Evolutionary conservation across 768 basidiomycete species (phyloP).

Genomic region (Wakefieldia striispora): DNA sequence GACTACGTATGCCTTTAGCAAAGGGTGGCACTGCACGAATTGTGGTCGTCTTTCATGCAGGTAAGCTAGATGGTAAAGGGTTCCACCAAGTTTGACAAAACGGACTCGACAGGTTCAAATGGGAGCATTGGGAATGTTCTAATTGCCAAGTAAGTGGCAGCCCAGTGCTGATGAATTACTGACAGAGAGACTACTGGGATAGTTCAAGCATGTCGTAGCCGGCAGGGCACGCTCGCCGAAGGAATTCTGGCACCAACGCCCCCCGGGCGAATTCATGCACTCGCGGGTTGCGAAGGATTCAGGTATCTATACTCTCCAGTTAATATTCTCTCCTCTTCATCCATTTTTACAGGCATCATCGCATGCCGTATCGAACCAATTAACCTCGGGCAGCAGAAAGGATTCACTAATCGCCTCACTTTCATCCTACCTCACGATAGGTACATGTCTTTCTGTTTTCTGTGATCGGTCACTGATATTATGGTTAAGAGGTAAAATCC

Average conservation of each 20-base stretch:
- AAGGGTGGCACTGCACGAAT: conserved; percentile 64
- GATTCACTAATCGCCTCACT: conserved; percentile 37
- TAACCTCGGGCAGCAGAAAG: conserved; percentile 19
- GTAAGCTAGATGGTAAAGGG: conserved; percentile 36
- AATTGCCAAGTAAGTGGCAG: conserved; percentile 49
- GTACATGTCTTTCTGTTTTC: conserved; percentile 29
- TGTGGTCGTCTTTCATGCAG: conserved; percentile 78
- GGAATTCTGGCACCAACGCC: conserved; percentile 38
- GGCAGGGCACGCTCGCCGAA: conserved; percentile 30
- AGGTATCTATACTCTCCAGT: conserved; percentile 12
- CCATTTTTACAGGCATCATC: conserved; percentile 17
- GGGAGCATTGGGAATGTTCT: conserved; percentile 73
- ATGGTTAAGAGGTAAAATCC: conserved; percentile 52
- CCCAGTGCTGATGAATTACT: not conserved
- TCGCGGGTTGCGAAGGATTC: conserved; percentile 30
- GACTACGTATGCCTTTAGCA: conserved; percentile 55
- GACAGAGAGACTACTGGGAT: not conserved
- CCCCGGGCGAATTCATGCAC: conserved; percentile 24
- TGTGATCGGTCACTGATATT: not conserved
- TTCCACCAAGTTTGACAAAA: not conserved
- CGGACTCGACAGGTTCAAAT: conserved; percentile 51
- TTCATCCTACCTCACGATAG: conserved; percentile 49
- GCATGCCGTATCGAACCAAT: conserved; percentile 15
- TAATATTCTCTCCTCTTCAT: not conserved
- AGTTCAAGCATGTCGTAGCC: conserved; percentile 16